Base-by-base conservation (phyloP, 306 rosid species). In the Vigna angularis region DNA sequence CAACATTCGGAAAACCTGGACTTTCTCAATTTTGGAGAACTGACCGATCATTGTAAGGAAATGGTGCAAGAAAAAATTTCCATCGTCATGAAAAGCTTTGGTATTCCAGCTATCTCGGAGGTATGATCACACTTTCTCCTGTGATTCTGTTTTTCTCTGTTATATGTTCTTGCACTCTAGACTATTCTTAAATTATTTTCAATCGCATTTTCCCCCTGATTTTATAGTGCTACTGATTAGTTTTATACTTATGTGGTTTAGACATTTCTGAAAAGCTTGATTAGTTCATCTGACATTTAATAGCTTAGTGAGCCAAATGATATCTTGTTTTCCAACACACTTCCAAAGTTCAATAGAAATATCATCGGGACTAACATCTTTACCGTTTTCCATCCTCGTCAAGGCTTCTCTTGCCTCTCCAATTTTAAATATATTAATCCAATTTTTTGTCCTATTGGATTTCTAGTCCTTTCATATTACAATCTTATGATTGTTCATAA, bases 101-200 rank as follows among this genome's bases (percentile, higher is more conserved):
- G 93, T 70, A 91, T 94, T 80, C 91, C 95, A 70, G 87, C 93
- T 83, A 90, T 94, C 73, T 94, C 98, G 4, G 91, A 92, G 97
- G 98, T 92, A 90, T 79, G 70, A 59, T 82, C 57, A 68, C 59
- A 72, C 69, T 59, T 51, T 68, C 75, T 66, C 24, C 38, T 38
- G 38, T 48, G 74, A 70, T 70, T 52, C 42, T 74, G 55, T 64
- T 57, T 57, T 49, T 59, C 30, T 14, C 48, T 6, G 8, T 70
- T 58, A 5, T 75, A 52, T 17, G 53, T 68, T 74, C 36, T 63
- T 59, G 22, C 47, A 52, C 77, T 59, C 50, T 76, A 14, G 14
- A 22, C 76, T 42, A 10, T 55, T 72, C 50, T 71, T 48, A 53
- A 64, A 55, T 45, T 56, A 11, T 50, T 7, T 8, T 16, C 56